Percentiles rank a stretch among this genome's conserved stretches.
phyloP scores from a whole-genome alignment of 768 basidiomycete genomes.

The Cyclocybe cylindracea region DNA sequence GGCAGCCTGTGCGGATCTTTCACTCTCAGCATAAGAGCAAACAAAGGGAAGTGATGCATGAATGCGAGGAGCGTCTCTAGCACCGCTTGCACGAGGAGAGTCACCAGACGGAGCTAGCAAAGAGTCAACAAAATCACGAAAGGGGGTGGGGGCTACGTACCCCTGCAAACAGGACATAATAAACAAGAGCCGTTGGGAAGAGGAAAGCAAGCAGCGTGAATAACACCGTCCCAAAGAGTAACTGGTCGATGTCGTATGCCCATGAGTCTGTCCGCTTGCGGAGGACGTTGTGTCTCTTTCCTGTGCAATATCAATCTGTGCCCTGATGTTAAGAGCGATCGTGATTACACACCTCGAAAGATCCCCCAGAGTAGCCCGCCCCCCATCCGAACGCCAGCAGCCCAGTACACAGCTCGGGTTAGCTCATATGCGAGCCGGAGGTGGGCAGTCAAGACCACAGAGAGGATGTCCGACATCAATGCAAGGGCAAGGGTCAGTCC shows the following conservation, averaged over 20 bases:
- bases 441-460: conserved; percentile 65
- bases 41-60: conserved; percentile 92
- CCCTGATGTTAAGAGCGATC: background rate
- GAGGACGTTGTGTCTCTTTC: conserved; percentile 86
- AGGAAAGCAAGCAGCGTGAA: conserved; percentile 83
- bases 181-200: conserved; percentile 83
- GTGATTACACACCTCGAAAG: conserved; percentile 66
- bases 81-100: conserved; percentile 59
- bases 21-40: conserved; percentile 77
- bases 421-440: conserved; percentile 69
- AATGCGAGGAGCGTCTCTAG: conserved; percentile 71
- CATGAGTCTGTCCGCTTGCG: conserved; percentile 88
- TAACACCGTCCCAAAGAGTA: conserved; percentile 90
- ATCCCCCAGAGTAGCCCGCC: conserved; percentile 79
- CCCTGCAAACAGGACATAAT: conserved; percentile 79
- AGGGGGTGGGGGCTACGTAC: conserved; percentile 35
- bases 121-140: conserved; percentile 41
- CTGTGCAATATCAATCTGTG: conserved; percentile 36
- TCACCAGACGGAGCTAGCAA: conserved; percentile 36
- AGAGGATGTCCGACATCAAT: conserved; percentile 63
- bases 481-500: conserved; percentile 72
- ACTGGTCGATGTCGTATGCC: conserved; percentile 90
- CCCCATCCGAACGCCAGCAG: conserved; percentile 55
- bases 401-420: conserved; percentile 56
- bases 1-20: conserved; percentile 87